These are phyloP conservation scores for Psilocybe azurescens DNA, from an alignment of 768 basidiomycete species.

Conservation along the genomic window DNA sequence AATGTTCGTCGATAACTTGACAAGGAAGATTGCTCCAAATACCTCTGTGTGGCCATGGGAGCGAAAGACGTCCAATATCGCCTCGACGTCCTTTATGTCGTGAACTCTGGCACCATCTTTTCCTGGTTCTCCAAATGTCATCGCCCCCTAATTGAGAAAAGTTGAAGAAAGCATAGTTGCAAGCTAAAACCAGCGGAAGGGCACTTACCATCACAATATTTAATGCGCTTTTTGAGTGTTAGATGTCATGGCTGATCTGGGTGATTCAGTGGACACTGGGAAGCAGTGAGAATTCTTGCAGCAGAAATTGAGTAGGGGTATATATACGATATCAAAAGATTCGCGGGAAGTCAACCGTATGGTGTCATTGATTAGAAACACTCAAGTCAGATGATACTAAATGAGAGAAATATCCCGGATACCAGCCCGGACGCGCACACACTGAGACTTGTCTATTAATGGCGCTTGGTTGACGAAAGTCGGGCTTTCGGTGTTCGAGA, in stretches of 20 bases:
- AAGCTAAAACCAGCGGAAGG: neutral
- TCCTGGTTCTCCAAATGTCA: constrained; percentile 58
- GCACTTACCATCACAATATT: constrained; percentile 55
- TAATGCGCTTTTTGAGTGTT: constrained; percentile 42
- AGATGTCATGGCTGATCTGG: constrained; percentile 23
- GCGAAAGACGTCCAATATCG: constrained; percentile 58
- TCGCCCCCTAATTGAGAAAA: constrained; percentile 44
- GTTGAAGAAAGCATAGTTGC: neutral
- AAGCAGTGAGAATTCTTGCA: neutral
- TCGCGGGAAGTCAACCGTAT: neutral
- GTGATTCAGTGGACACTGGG: neutral
- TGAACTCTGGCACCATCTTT: constrained; percentile 56
- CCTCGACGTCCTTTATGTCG: constrained; percentile 50
- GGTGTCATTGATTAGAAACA: neutral
- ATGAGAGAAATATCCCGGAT: neutral
- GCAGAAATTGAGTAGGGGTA: neutral
- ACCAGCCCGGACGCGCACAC: neutral
- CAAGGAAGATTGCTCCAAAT: constrained; percentile 21
- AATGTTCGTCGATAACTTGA: constrained; percentile 25
- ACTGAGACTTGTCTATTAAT: neutral
- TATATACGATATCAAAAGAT: constrained; percentile 1
- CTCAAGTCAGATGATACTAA: neutral
- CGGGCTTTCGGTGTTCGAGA: no score
- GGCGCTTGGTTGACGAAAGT: neutral
- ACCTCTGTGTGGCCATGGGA: constrained; percentile 61